A percentile compares a stretch with the other conserved stretches of the same genome.
Conservation (phyloP, 305 asterid species). For the Plantago coronopus region DNA sequence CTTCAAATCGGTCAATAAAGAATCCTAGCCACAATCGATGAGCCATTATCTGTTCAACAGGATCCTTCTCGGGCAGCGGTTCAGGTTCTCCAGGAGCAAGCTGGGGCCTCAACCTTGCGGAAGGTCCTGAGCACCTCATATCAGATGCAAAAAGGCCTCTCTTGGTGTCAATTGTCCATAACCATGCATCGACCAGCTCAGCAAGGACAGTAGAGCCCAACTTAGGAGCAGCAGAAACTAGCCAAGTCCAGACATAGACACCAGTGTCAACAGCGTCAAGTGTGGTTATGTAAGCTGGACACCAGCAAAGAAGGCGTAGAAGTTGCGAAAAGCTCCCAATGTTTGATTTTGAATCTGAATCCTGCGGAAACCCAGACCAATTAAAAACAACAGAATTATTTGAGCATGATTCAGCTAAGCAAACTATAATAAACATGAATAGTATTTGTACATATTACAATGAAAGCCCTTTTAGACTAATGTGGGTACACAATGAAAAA, state of each 20-base stretch:
- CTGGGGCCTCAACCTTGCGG: conserved; percentile 98
- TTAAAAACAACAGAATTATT: neutral
- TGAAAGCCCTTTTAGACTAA: too few species aligned
- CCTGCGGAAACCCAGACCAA: conserved; percentile 47
- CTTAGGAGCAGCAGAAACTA: conserved; percentile 98
- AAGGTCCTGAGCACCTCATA: conserved; percentile 71
- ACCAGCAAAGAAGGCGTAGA: conserved; percentile 99
- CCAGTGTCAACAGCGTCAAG: conserved; percentile 98
- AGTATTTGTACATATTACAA: too few species aligned
- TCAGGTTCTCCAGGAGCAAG: conserved; percentile 97
- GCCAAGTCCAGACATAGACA: conserved; percentile 97
- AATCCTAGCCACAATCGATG: conserved; percentile 99
- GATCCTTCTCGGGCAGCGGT: conserved; percentile 73
- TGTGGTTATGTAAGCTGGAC: conserved; percentile 97
- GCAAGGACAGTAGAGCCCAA: conserved; percentile 94
- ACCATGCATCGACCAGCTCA: conserved; percentile 99
- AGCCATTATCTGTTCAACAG: conserved; percentile 90
- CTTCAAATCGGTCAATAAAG: conserved; percentile 97
- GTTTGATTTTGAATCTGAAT: conserved; percentile 67
- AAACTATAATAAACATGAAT: too few species aligned
- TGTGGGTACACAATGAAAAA: conserved; percentile 1
- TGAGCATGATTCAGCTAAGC: too few species aligned
- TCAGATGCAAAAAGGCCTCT: conserved; percentile 97
- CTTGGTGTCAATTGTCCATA: conserved; percentile 97
- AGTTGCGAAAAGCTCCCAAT: conserved; percentile 91